These are phyloP conservation scores for Speleostelium caveatum DNA, from an alignment of 78 protist genomes.

Conservation along the genomic window DNA sequence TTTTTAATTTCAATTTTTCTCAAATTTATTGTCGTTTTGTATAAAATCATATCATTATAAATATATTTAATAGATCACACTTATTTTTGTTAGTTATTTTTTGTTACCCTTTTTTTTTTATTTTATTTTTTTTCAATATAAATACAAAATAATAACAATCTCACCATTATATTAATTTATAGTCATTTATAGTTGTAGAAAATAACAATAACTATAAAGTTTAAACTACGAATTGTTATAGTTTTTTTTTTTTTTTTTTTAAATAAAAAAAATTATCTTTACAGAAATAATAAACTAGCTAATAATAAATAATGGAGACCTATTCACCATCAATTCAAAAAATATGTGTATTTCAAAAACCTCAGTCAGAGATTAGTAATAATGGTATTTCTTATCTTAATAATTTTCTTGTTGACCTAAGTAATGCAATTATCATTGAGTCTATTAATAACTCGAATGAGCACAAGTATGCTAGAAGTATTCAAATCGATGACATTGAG, in stretches of 20 bases:
- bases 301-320: conserved; percentile 62
- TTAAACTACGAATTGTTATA: too few species aligned
- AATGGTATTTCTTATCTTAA: conserved; percentile 55
- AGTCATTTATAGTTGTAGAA: too few species aligned
- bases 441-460: conserved; percentile 40
- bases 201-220: too few species aligned
- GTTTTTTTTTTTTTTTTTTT: too few species aligned
- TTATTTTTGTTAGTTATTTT: background rate
- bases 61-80: too few species aligned
- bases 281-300: too few species aligned
- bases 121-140: background rate
- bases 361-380: conserved; percentile 34
- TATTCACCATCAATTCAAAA: conserved; percentile 78
- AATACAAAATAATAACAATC: background rate
- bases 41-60: too few species aligned
- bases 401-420: conserved; percentile 31
- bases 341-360: conserved; percentile 44
- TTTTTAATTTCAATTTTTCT: too few species aligned
- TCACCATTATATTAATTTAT: too few species aligned
- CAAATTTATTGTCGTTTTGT: too few species aligned
- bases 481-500: conserved; percentile 36
- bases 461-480: conserved; percentile 2
- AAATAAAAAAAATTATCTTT: too few species aligned
- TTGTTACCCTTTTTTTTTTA: background rate
- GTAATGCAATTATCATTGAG: conserved; percentile 53